Evolutionary conservation across 2,329 filamentous ascomycete species (phyloP).

Genomic region (Fusarium lateritium): DNA sequence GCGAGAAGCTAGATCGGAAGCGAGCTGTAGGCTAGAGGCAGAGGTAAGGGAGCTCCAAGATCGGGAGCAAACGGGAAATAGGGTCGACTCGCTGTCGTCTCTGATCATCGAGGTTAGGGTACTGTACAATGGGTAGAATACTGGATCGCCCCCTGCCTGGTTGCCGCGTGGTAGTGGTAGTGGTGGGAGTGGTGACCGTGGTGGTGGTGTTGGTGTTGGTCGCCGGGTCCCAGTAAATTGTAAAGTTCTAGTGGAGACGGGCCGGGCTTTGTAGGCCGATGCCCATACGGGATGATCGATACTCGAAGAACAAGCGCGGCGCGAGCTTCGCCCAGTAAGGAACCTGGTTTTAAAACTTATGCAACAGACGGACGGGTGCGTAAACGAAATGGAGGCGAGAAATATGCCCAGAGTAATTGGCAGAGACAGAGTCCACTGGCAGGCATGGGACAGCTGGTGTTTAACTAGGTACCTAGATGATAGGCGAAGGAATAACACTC

Average conservation of each 20-base stretch:
- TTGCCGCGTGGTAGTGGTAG: slow-evolving; percentile 46
- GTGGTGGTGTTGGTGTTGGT: slow-evolving; percentile 42
- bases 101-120: slow-evolving; percentile 41
- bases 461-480: neutral
- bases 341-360: slow-evolving; percentile 22
- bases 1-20: slow-evolving; percentile 37
- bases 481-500: slow-evolving; percentile 4
- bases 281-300: slow-evolving; percentile 44
- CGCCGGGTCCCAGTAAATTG: slow-evolving; percentile 41
- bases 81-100: slow-evolving; percentile 35
- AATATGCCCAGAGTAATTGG: slow-evolving; percentile 10
- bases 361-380: slow-evolving; percentile 28
- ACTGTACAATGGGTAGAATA: slow-evolving; percentile 18
- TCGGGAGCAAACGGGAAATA: slow-evolving; percentile 35
- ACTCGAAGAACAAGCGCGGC: slow-evolving; percentile 44
- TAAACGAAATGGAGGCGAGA: slow-evolving; percentile 36
- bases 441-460: slow-evolving; percentile 10
- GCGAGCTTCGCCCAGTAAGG: slow-evolving; percentile 29
- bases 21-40: slow-evolving; percentile 24
- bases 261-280: slow-evolving; percentile 43
- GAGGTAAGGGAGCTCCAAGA: slow-evolving; percentile 21
- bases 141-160: slow-evolving; percentile 44
- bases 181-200: slow-evolving; percentile 48
- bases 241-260: slow-evolving; percentile 44
- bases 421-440: slow-evolving; percentile 11